These are phyloP conservation scores for Pleurotus tuber-regium DNA, from an alignment of 768 basidiomycete species.

Conservation along the genomic window DNA sequence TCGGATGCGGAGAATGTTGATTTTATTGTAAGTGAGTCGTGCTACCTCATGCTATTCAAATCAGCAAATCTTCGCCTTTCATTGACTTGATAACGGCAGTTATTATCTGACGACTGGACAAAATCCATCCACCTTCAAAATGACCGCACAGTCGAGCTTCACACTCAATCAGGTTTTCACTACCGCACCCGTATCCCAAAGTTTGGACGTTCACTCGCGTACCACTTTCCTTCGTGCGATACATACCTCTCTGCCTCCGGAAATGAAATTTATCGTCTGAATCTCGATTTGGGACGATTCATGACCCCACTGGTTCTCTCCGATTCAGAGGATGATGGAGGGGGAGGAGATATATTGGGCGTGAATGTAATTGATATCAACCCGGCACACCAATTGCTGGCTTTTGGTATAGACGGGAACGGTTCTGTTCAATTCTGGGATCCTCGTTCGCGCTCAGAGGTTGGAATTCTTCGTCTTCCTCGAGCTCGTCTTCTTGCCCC, in stretches of 20 bases:
- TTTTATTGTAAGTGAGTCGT: constrained; percentile 82
- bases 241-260: constrained; percentile 83
- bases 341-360: constrained; percentile 65
- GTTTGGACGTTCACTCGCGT: constrained; percentile 88
- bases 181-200: constrained; percentile 92
- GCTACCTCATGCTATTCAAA: neutral
- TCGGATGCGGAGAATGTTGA: constrained; percentile 97
- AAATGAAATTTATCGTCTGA: constrained; percentile 87
- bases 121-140: constrained; percentile 96
- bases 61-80: constrained; percentile 4
- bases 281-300: constrained; percentile 93
- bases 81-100: constrained; percentile 40
- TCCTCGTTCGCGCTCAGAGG: constrained; percentile 73
- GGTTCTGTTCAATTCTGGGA: constrained; percentile 97
- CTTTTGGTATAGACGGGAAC: constrained; percentile 85
- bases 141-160: constrained; percentile 91
- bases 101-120: constrained; percentile 97
- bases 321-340: no score
- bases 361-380: constrained; percentile 94
- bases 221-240: constrained; percentile 94
- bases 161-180: constrained; percentile 92
- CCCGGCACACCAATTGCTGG: constrained; percentile 85
- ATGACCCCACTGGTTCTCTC: constrained; percentile 73
- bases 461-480: constrained; percentile 69
- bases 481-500: constrained; percentile 43